Percentiles rank a stretch among this genome's conserved stretches.
These are phyloP conservation scores for Allium fistulosum DNA, from an alignment of 106 monocot genomes.

Conservation along the genomic window DNA sequence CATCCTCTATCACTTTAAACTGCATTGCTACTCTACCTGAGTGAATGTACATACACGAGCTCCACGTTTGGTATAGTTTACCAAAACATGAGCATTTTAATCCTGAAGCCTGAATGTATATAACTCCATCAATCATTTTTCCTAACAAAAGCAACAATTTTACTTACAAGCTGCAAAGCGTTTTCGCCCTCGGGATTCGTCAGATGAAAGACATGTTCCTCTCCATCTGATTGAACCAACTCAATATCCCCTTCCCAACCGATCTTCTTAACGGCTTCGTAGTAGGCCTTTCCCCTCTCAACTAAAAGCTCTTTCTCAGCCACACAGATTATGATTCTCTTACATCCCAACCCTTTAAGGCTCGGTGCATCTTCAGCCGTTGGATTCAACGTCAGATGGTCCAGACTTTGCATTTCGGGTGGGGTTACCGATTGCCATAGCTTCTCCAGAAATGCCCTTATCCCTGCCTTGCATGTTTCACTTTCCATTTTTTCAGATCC, in stretches of 20 bases:
- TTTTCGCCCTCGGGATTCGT: neutral
- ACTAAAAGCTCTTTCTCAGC: constrained; percentile 5
- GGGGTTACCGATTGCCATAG: constrained; percentile 10
- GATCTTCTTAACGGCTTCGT: constrained; percentile 7
- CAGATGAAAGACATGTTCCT: constrained; percentile 1
- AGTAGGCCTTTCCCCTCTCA: constrained; percentile 23
- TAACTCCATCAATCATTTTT: neutral
- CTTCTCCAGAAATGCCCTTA: neutral
- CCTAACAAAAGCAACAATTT: neutral
- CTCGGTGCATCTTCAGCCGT: constrained; percentile 9
- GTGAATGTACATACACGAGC: too few species aligned
- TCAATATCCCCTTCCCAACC: constrained; percentile 3
- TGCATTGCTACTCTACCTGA: too few species aligned
- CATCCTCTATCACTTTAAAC: too few species aligned
- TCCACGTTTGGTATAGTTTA: too few species aligned
- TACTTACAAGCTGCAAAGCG: neutral
- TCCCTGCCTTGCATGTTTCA: neutral
- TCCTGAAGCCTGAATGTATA: too few species aligned
- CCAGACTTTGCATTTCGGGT: constrained; percentile 3
- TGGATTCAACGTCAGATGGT: constrained; percentile 17
- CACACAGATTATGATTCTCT: constrained; percentile 5
- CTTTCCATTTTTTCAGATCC: constrained; percentile 5
- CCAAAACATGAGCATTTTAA: too few species aligned
- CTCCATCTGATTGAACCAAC: neutral
- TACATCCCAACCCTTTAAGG: constrained; percentile 8